Base-by-base conservation (phyloP, 805 yeast genomes). In the Spencermartinsiella europaea region DNA sequence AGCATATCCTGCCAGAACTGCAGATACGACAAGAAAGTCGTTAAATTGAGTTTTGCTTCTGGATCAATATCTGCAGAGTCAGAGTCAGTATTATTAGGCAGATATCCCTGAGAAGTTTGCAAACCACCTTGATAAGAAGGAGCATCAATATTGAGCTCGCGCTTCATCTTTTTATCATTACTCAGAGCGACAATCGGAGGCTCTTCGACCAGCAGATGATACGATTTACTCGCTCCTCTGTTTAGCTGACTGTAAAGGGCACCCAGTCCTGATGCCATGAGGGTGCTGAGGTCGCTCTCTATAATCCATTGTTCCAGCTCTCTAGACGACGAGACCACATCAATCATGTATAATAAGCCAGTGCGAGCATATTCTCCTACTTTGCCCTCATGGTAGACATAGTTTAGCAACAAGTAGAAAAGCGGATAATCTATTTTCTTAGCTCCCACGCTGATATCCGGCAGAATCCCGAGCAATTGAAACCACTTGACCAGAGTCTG, bases 191-290 rank as follows among this genome's bases (percentile, higher is more conserved):
- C 45, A 15, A 45, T 45, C 4, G 42, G 21, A 4, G 44, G 44
- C 28, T 22, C 38, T 5, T 27, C 21, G 33, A 33, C 16, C 33
- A 31, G 33, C 22, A 19, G 17, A 7, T 36, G 27, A 7, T 28
- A 10, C 15, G 42, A 21, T 21, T 34, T 43, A 8, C 37, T 14
- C 7, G 42, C 34, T 16, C 48, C 34, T 40, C 51, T 22, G 14
- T 35, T 46, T 22, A 46, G 38, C 34, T 48, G 52, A 37, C 49
- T 44, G 19, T 46, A 52, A 16, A 61, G 38, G 2, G 66, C 65
- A 3, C 63, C 61, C n/a, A 62, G 46, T 2, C 64, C 62, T 5
- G 65, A 61, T 1, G 60, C 62, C 46, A 62, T 46, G 21, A 62
- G 47, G 4, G 63, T 56, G 12, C 58, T 55, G 35, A 59, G 51